Evolutionary conservation across 176 grass and related monocot genomes (phyloP).

Genomic region (Oryza longistaminata): DNA sequence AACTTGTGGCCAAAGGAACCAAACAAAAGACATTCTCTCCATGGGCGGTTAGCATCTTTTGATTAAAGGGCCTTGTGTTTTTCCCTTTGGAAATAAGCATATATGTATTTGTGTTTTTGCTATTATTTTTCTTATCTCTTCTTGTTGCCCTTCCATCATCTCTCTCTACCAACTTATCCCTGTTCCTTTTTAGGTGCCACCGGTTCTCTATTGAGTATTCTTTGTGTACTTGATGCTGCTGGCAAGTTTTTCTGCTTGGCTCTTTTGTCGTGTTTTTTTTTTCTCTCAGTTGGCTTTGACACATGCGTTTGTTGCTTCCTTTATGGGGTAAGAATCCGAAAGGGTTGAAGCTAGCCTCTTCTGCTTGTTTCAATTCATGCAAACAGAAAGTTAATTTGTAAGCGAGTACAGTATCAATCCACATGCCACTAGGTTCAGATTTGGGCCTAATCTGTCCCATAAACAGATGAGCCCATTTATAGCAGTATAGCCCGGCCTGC

Average conservation of each 20-base stretch:
- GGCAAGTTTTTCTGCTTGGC: conserved; percentile 24
- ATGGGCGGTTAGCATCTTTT: conserved; percentile 60
- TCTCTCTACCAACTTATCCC: conserved; percentile 40
- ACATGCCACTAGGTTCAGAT: too few species aligned
- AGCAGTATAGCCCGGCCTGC: too few species aligned
- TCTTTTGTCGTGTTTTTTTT: conserved; percentile 29
- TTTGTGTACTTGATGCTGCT: conserved; percentile 39
- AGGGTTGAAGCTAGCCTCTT: conserved; percentile 25
- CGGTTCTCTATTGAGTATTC: conserved; percentile 37
- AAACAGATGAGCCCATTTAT: too few species aligned
- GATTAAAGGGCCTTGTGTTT: conserved; percentile 54
- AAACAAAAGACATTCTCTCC: conserved; percentile 60
- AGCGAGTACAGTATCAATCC: too few species aligned
- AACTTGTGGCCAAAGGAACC: conserved; percentile 59
- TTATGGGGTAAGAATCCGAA: conserved; percentile 34
- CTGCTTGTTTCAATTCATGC: too few species aligned
- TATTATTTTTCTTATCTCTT: neutral
- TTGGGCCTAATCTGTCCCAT: too few species aligned
- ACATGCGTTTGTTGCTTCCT: conserved; percentile 40
- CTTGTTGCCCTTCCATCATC: conserved; percentile 20
- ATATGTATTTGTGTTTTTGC: neutral
- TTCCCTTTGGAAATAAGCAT: neutral
- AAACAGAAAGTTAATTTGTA: too few species aligned
- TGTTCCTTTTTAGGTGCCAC: conserved; percentile 52
- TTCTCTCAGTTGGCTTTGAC: neutral